Evolutionary conservation across 2,329 filamentous ascomycete genomes (phyloP).

Genomic region (Rugonectria rugulosa): DNA sequence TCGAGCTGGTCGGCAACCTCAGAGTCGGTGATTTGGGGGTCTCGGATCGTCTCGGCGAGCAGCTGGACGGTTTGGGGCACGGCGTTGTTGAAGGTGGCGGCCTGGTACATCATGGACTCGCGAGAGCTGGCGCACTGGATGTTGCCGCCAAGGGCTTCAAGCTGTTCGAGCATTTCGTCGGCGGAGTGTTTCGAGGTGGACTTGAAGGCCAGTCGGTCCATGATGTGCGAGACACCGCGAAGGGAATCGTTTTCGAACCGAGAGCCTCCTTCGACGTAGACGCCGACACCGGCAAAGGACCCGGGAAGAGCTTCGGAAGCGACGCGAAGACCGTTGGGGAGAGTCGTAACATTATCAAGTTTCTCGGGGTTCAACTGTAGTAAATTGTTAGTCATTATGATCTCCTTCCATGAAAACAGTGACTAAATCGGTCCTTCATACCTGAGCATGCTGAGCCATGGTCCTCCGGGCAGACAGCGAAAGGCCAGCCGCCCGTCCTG

Average conservation of each 20-base stretch:
- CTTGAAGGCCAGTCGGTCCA: slow-evolving; percentile 96
- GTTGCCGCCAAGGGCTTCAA: slow-evolving; percentile 91
- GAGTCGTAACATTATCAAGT: slow-evolving; percentile 84
- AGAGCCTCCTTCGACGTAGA: slow-evolving; percentile 95
- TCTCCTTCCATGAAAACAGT: not conserved
- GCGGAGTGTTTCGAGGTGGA: slow-evolving; percentile 75
- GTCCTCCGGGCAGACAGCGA: slow-evolving; percentile 33
- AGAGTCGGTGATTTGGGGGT: slow-evolving; percentile 82
- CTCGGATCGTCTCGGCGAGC: slow-evolving; percentile 91
- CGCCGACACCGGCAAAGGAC: slow-evolving; percentile 92
- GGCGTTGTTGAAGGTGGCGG: slow-evolving; percentile 94
- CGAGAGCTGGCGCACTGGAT: slow-evolving; percentile 96
- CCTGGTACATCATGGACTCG: slow-evolving; percentile 98
- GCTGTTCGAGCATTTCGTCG: slow-evolving; percentile 85
- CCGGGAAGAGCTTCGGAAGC: slow-evolving; percentile 94
- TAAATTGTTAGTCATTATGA: slow-evolving; percentile 3
- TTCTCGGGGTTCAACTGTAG: slow-evolving; percentile 76
- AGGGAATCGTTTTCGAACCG: slow-evolving; percentile 88
- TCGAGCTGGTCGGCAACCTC: slow-evolving; percentile 88
- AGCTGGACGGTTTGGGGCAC: slow-evolving; percentile 84
- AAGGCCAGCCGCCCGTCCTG: slow-evolving; percentile 33
- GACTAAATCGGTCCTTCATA: slow-evolving; percentile 19
- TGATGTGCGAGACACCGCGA: slow-evolving; percentile 92
- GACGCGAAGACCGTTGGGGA: slow-evolving; percentile 92
- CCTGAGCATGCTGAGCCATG: slow-evolving; percentile 47